A percentile compares a stretch with the other conserved stretches of the same genome.
Conservation (phyloP, 2,329 filamentous ascomycete genomes). For the Microthyrium microscopicum region DNA sequence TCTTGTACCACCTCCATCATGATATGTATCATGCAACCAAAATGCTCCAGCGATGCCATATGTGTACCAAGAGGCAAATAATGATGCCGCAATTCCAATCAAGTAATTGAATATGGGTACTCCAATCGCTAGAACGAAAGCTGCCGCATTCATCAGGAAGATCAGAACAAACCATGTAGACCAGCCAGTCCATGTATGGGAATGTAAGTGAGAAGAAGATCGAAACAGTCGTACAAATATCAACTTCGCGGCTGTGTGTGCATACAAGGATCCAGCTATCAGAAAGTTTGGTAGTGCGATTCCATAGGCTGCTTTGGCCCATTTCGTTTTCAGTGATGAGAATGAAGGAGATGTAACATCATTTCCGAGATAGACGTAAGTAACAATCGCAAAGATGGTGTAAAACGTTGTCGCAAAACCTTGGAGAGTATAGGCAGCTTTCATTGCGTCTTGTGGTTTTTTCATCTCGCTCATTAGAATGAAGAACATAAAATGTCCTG, state of each 20-base stretch:
- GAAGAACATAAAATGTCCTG: slow-evolving; percentile 50
- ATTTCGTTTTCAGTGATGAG: slow-evolving; percentile 37
- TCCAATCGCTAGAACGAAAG: slow-evolving; percentile 28
- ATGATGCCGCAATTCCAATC: slow-evolving; percentile 31
- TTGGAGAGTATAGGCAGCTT: slow-evolving; percentile 46
- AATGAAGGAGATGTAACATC: slow-evolving; percentile 49
- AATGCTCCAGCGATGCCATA: slow-evolving; percentile 36
- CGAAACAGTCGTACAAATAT: slow-evolving; percentile 47
- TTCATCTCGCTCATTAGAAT: slow-evolving; percentile 48
- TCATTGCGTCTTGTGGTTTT: slow-evolving; percentile 41
- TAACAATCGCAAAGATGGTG: slow-evolving; percentile 46
- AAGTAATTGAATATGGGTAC: slow-evolving; percentile 39
- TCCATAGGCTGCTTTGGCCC: slow-evolving; percentile 50
- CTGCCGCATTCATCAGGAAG: slow-evolving; percentile 28
- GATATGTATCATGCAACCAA: slow-evolving; percentile 26
- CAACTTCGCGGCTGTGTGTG: slow-evolving; percentile 48
- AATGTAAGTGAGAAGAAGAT: slow-evolving; percentile 38
- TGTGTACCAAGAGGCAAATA: slow-evolving; percentile 39
- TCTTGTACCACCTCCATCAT: slow-evolving; percentile 23
- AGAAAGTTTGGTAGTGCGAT: slow-evolving; percentile 54
- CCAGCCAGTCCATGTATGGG: slow-evolving; percentile 32
- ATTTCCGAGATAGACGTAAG: slow-evolving; percentile 49
- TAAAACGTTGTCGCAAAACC: slow-evolving; percentile 44
- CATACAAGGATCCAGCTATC: slow-evolving; percentile 54
- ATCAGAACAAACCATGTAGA: slow-evolving; percentile 30